Conservation (phyloP, 345 rosid genomes). For the Citrus sp. region DNA sequence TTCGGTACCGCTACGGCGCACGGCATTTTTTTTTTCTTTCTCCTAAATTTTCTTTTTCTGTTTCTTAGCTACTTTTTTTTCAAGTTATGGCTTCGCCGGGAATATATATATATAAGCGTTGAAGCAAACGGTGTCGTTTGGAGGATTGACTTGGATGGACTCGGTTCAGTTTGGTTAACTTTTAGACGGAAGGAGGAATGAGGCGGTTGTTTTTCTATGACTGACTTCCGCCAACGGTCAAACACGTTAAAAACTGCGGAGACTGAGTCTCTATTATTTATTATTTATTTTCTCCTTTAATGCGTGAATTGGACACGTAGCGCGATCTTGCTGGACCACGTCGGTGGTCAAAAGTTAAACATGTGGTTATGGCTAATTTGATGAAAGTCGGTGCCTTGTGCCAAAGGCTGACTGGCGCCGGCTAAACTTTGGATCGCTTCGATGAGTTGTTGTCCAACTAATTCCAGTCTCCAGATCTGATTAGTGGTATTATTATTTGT, state of each 20-base stretch:
- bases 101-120: not conserved
- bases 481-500: too few relatives aligned
- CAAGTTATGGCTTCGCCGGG: not conserved
- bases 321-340: not conserved
- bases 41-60: not conserved
- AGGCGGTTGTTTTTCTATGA: not conserved
- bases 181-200: not conserved
- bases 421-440: not conserved
- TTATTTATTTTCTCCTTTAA: not conserved
- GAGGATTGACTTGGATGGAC: conserved; percentile 5
- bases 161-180: not conserved
- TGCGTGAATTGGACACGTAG: not conserved
- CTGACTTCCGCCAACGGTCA: conserved; percentile 12
- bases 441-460: not conserved
- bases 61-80: not conserved
- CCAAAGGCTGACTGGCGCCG: not conserved
- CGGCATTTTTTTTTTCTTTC: conserved; percentile 14
- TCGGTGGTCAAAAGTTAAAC: not conserved
- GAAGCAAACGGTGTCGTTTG: not conserved
- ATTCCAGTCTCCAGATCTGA: not conserved
- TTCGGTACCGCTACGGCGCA: conserved; percentile 25
- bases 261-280: not conserved
- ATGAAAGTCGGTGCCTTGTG: not conserved
- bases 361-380: not conserved
- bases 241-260: not conserved